These are phyloP conservation scores for Pilasporangium apinafurcum DNA, from an alignment of 352 stramenopile genomes.

Conservation along the genomic window DNA sequence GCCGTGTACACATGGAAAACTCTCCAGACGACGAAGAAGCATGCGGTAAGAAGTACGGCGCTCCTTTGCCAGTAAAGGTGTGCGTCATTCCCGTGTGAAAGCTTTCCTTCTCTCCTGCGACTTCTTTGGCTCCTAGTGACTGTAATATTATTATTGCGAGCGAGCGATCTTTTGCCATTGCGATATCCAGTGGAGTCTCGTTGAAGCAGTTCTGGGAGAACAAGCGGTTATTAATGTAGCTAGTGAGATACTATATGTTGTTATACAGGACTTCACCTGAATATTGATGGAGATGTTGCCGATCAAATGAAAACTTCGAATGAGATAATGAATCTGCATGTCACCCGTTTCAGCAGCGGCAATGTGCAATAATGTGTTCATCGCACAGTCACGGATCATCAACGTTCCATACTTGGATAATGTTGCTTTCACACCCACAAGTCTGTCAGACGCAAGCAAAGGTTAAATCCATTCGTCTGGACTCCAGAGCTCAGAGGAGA, in stretches of 20 bases:
- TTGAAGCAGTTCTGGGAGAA: conserved; percentile 46
- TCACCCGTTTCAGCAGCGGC: conserved; percentile 26
- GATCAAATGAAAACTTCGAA: conserved; percentile 29
- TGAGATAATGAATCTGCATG: conserved; percentile 37
- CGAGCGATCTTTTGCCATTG: conserved; percentile 16
- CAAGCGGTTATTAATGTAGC: background rate
- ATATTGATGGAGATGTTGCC: conserved; percentile 32
- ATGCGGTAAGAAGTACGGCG: conserved; percentile 17
- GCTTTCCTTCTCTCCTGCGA: conserved; percentile 23
- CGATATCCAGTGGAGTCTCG: conserved; percentile 29
- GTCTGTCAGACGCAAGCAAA: conserved; percentile 11
- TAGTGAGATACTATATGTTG: background rate
- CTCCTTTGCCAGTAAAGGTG: conserved; percentile 9
- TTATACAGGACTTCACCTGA: conserved; percentile 16
- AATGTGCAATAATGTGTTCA: conserved; percentile 54
- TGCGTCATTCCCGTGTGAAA: conserved; percentile 21
- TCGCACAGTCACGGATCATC: conserved; percentile 41
- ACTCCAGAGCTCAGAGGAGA: background rate
- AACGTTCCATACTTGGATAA: conserved; percentile 37
- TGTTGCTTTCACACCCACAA: conserved; percentile 20
- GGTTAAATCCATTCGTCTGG: background rate
- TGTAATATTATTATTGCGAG: conserved; percentile 20
- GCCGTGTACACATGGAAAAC: conserved; percentile 24
- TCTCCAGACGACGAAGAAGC: conserved; percentile 11
- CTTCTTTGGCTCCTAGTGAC: conserved; percentile 23